Base-by-base conservation (phyloP, 1,139 yeast species). In the Debaryomyces coudertii region DNA sequence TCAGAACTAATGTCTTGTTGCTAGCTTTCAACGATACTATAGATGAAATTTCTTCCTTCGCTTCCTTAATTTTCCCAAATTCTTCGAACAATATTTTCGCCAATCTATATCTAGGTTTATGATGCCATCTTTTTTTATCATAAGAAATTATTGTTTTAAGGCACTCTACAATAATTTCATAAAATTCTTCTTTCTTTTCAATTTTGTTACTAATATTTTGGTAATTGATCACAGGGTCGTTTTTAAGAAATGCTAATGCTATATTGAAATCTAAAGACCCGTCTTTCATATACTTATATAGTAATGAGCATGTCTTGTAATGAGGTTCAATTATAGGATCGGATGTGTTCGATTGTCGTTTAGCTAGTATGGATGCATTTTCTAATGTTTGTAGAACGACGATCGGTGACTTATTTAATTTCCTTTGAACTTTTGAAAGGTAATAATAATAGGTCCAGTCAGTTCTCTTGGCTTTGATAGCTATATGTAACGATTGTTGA, bases 121-220 rank as follows among this genome's bases (percentile, higher is more conserved):
- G 99, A 44, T 90, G 96, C 97, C 97, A 90, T 47, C 83, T 89
- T 61, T 84, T 87, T 63, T 87, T 90, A 61, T 93, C 98, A 18
- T 79, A 69, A 0, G 71, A 50, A 18, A 79, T 66, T 6, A 90
- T 60, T 37, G 60, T 64, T 31, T 56, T 61, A 15, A 76, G 59
- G 18, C 72, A 60, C 2, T 49, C 47, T 2, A 71, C 53, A 3
- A 73, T 55, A 2, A 57, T 44, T 9, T 55, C 48, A 45, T 55
- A 65, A 42, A 69, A 64, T 2, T 50, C 48, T 57, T 66, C 39
- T 61, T 66, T 47, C 75, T 56, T 4, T 71, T 15, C 30, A 20
- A 16, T 38, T 48, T 1, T 16, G 2, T 9, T 24, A 25, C 44
- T 51, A 0, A 42, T 50, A 1, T 48, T 50, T 16, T 47, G 40